Percentiles rank a stretch among this genome's conserved stretches.
These are phyloP conservation scores for Metarhizium brunneum DNA, from an alignment of 2,329 filamentous ascomycete species.

Conservation along the genomic window DNA sequence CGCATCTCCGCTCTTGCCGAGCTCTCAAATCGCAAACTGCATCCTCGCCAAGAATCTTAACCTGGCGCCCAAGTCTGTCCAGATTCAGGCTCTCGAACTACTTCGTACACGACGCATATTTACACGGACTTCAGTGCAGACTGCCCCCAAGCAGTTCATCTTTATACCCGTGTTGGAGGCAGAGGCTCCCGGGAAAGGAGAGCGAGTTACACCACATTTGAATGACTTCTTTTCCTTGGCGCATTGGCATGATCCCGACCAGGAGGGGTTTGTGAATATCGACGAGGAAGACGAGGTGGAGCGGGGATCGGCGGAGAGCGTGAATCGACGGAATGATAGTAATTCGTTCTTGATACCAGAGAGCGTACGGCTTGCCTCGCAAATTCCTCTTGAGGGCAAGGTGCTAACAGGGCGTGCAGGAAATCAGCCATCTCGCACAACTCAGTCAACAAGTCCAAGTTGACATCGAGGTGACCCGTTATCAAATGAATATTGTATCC, in stretches of 20 bases:
- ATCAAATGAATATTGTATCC: constrained; percentile 78
- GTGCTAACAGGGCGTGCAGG: constrained; percentile 21
- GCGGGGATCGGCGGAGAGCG: constrained; percentile 32
- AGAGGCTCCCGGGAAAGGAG: constrained; percentile 30
- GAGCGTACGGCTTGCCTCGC: constrained; percentile 24
- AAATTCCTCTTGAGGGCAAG: background rate
- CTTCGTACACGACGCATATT: constrained; percentile 72
- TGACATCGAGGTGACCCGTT: constrained; percentile 70
- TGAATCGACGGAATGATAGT: constrained; percentile 27
- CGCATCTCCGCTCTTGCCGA: constrained; percentile 16
- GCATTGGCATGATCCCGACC: constrained; percentile 66
- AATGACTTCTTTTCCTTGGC: constrained; percentile 85
- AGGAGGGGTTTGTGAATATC: constrained; percentile 69
- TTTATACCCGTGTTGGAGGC: constrained; percentile 64
- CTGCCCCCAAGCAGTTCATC: constrained; percentile 68
- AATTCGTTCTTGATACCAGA: constrained; percentile 29
- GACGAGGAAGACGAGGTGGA: constrained; percentile 43
- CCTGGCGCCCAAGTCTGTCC: constrained; percentile 61
- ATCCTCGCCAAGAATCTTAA: constrained; percentile 77
- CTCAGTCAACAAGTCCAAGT: constrained; percentile 50
- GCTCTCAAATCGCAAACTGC: constrained; percentile 61
- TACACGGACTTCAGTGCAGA: constrained; percentile 63
- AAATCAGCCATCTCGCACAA: constrained; percentile 52
- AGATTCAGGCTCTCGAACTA: constrained; percentile 72
- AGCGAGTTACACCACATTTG: constrained; percentile 46